Percentiles rank a stretch among this genome's conserved stretches.
These are phyloP conservation scores for Puccinellia tenuiflora DNA, from an alignment of 176 grass and related monocot genomes.

Conservation along the genomic window DNA sequence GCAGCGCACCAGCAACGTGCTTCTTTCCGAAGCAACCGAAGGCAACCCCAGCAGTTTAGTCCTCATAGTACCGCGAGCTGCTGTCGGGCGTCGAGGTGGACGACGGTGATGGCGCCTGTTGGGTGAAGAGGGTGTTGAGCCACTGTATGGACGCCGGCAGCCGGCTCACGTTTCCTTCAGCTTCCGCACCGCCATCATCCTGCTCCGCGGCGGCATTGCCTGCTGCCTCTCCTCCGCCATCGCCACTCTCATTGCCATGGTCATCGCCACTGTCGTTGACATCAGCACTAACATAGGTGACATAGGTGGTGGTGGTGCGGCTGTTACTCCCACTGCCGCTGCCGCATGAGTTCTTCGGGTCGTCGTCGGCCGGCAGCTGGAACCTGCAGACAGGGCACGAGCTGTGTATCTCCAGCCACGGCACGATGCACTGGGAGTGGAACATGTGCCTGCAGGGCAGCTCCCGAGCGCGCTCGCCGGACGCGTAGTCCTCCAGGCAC, in stretches of 20 bases:
- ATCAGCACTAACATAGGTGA: slow-evolving; percentile 10
- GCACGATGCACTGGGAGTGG: slow-evolving; percentile 67
- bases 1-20: too few species aligned
- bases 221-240: not conserved
- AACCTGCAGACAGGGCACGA: slow-evolving; percentile 84
- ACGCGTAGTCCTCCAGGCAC: slow-evolving; percentile 73
- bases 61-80: slow-evolving; percentile 25
- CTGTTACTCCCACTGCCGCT: slow-evolving; percentile 7
- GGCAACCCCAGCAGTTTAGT: not conserved
- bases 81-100: slow-evolving; percentile 9
- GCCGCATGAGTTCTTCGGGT: slow-evolving; percentile 42
- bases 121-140: slow-evolving; percentile 30
- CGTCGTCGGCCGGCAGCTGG: slow-evolving; percentile 51
- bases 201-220: slow-evolving; percentile 26
- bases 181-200: not conserved
- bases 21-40: too few species aligned
- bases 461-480: slow-evolving; percentile 55
- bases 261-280: not conserved
- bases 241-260: slow-evolving; percentile 15
- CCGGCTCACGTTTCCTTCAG: slow-evolving; percentile 4
- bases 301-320: not conserved
- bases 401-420: slow-evolving; percentile 87
- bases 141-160: slow-evolving; percentile 25
- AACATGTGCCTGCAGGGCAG: slow-evolving; percentile 87
- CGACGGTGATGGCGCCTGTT: not conserved